Percentiles rank a stretch among this genome's conserved stretches.
Evolutionary conservation across 352 stramenopile genomes (phyloP).

Genomic region (Phytophthora brassicae): DNA sequence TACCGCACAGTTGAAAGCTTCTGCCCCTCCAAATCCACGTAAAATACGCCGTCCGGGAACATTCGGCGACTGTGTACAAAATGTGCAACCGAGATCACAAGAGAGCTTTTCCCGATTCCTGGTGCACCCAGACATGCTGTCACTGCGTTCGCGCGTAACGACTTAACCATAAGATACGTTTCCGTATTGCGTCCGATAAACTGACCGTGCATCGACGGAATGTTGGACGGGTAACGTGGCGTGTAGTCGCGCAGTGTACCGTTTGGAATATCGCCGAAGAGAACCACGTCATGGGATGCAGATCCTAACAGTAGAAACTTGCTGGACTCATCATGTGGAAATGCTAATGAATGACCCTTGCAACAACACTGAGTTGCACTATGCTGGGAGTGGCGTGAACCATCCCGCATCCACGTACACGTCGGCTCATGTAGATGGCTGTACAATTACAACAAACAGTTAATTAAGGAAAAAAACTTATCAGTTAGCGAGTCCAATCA

Average conservation of each 20-base stretch:
- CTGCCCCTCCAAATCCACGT: constrained; percentile 82
- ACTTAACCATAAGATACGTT: constrained; percentile 79
- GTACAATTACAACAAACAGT: neutral
- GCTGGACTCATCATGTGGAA: constrained; percentile 81
- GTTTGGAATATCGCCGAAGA: constrained; percentile 70
- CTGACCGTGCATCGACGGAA: constrained; percentile 82
- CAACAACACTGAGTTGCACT: constrained; percentile 72
- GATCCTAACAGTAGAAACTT: constrained; percentile 73
- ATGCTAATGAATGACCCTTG: constrained; percentile 63
- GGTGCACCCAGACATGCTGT: constrained; percentile 73
- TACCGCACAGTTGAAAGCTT: constrained; percentile 81
- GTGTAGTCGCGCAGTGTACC: constrained; percentile 67
- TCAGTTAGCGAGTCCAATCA: neutral
- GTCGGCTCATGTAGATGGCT: constrained; percentile 75
- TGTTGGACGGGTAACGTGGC: constrained; percentile 66
- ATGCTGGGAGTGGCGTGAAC: constrained; percentile 70
- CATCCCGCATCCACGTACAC: constrained; percentile 66
- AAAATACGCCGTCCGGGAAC: constrained; percentile 81
- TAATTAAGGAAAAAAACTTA: neutral
- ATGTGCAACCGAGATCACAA: constrained; percentile 80
- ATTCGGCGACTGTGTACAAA: constrained; percentile 79
- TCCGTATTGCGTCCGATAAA: constrained; percentile 83
- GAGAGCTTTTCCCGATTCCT: constrained; percentile 81
- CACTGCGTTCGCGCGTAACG: constrained; percentile 70
- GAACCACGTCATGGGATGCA: constrained; percentile 62